Evolutionary conservation across 495 filamentous ascomycete species (phyloP).

Genomic region (Geopyxis carbonaria): DNA sequence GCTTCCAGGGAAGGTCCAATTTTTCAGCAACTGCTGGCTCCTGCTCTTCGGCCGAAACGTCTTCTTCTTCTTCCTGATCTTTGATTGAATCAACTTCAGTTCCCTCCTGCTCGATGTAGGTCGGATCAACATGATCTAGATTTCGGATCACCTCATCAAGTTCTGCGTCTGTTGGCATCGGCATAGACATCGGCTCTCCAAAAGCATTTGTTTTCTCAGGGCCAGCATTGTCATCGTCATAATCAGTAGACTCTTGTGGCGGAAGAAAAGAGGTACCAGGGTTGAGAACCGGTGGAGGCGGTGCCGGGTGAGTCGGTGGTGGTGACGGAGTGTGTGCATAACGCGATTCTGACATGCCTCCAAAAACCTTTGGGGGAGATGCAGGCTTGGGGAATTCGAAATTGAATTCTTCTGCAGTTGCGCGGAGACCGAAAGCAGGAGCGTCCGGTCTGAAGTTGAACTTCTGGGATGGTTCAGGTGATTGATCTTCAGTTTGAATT

Average conservation of each 20-base stretch:
- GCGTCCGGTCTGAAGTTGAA: neutral
- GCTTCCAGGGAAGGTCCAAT: slow-evolving; percentile 17
- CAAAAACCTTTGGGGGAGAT: slow-evolving; percentile 10
- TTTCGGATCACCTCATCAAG: slow-evolving; percentile 22
- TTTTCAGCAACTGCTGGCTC: slow-evolving; percentile 9
- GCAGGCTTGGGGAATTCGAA: slow-evolving; percentile 16
- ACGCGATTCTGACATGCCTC: slow-evolving; percentile 17
- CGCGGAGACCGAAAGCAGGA: slow-evolving; percentile 3
- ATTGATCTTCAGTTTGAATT: too few relatives aligned
- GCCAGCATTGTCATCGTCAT: slow-evolving; percentile 4
- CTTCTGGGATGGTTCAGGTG: too few relatives aligned
- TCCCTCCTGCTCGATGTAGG: slow-evolving; percentile 8
- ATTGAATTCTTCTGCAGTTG: slow-evolving; percentile 15
- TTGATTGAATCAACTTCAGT: slow-evolving; percentile 5
- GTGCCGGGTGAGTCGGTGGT: slow-evolving; percentile 19
- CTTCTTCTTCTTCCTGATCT: slow-evolving; percentile 6
- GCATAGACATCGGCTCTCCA: slow-evolving; percentile 4
- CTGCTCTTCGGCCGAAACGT: neutral
- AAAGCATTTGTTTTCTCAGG: slow-evolving; percentile 10
- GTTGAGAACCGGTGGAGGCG: slow-evolving; percentile 13
- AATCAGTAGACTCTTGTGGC: slow-evolving; percentile 5
- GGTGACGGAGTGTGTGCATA: slow-evolving; percentile 23
- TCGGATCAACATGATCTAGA: slow-evolving; percentile 9
- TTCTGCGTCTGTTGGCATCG: slow-evolving; percentile 23
- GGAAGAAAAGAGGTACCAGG: slow-evolving; percentile 9